Percentiles rank a stretch among this genome's conserved stretches.
Evolutionary conservation across 306 rosid species (phyloP).

Genomic region (Trifolium subterraneum): DNA sequence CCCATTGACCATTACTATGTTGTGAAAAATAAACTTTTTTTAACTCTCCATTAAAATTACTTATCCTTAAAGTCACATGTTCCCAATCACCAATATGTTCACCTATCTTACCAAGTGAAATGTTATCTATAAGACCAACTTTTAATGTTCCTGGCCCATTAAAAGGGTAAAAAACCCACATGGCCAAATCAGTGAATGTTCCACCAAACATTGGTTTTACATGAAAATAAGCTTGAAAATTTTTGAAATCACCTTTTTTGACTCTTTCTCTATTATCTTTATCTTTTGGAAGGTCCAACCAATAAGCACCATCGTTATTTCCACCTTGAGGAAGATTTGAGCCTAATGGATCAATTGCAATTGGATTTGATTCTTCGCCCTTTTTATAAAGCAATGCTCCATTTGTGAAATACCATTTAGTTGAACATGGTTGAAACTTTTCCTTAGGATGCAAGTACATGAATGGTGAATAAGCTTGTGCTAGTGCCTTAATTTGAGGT

Average conservation of each 20-base stretch:
- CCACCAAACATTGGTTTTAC: conserved; percentile 51
- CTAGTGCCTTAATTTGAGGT: conserved; percentile 37
- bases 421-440: conserved; percentile 39
- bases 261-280: conserved; percentile 39
- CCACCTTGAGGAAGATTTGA: conserved; percentile 49
- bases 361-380: conserved; percentile 43
- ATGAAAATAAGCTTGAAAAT: conserved; percentile 38
- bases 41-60: conserved; percentile 44
- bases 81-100: conserved; percentile 50
- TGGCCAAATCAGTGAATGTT: conserved; percentile 42
- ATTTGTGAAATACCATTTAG: conserved; percentile 43
- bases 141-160: conserved; percentile 45
- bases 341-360: conserved; percentile 32
- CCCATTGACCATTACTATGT: conserved; percentile 48
- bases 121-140: conserved; percentile 34
- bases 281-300: conserved; percentile 45
- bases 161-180: conserved; percentile 48
- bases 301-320: conserved; percentile 40
- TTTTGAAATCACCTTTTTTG: conserved; percentile 42
- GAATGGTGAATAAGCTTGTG: conserved; percentile 40
- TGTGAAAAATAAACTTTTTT: conserved; percentile 42
- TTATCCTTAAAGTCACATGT: conserved; percentile 44
- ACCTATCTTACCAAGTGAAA: conserved; percentile 43
- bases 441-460: conserved; percentile 46
- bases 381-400: conserved; percentile 46